A percentile compares a stretch with the other conserved stretches of the same genome.
Evolutionary conservation across 495 filamentous ascomycete species (phyloP).

Genomic region (Usnea hakonensis): DNA sequence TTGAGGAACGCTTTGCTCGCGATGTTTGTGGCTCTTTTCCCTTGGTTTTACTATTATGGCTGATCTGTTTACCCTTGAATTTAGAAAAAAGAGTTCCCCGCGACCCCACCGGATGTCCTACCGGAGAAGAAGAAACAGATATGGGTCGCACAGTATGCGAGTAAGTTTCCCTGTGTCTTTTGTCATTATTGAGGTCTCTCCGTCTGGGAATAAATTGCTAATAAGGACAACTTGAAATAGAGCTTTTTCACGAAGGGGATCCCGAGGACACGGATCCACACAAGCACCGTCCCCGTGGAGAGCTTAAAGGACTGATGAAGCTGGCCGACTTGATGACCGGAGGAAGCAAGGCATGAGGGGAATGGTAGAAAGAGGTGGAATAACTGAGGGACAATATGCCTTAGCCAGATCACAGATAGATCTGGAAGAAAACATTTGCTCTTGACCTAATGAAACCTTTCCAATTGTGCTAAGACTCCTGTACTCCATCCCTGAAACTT

Average conservation of each 20-base stretch:
- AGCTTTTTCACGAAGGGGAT: not conserved
- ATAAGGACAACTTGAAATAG: not conserved
- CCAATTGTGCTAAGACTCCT: not conserved
- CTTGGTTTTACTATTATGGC: not conserved
- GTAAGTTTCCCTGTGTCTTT: not conserved
- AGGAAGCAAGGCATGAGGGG: not conserved
- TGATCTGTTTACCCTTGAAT: not conserved
- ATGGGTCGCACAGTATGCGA: not conserved
- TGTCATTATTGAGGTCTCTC: not conserved
- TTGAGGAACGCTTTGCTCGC: not conserved
- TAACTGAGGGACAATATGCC: not conserved
- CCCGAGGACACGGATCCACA: not conserved
- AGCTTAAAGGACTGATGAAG: not conserved
- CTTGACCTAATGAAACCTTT: not conserved
- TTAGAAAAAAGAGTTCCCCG: not conserved
- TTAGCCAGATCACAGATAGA: not conserved
- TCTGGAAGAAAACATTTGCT: not conserved
- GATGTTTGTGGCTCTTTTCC: not conserved
- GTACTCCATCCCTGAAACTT: not conserved
- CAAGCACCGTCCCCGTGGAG: not conserved
- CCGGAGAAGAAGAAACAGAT: not conserved
- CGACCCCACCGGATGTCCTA: not conserved
- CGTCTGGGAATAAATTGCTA: not conserved
- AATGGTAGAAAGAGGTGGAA: not conserved
- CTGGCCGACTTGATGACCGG: slow-evolving; percentile 4